Percentiles rank a stretch among this genome's conserved stretches.
Evolutionary conservation across 2,329 filamentous ascomycete species (phyloP).

Genomic region (Colletotrichum limetticola): DNA sequence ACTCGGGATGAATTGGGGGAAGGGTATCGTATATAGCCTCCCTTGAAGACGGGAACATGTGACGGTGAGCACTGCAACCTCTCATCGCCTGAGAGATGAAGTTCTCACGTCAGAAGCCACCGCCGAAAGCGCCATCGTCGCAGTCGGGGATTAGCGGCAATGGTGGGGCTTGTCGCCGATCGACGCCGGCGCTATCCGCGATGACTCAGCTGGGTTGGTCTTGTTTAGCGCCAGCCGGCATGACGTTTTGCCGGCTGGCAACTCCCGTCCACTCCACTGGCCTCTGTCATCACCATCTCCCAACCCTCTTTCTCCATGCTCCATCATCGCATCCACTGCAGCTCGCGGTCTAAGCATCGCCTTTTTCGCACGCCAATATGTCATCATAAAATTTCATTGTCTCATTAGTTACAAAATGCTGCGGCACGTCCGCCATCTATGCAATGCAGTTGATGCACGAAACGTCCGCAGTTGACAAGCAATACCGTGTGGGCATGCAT

Average conservation of each 20-base stretch:
- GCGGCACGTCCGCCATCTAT: too few relatives aligned
- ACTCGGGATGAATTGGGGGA: not conserved
- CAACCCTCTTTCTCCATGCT: not conserved
- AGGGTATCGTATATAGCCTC: not conserved
- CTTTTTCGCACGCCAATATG: too few relatives aligned
- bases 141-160: constrained; percentile 16
- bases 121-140: constrained; percentile 4
- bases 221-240: not conserved
- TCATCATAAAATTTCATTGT: too few relatives aligned
- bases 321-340: too few relatives aligned
- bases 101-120: constrained; percentile 26
- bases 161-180: constrained; percentile 8
- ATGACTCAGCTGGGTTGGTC: not conserved
- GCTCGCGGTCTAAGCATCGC: too few relatives aligned
- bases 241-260: not conserved
- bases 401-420: too few relatives aligned
- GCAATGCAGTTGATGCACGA: too few relatives aligned
- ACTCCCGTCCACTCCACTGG: too few relatives aligned
- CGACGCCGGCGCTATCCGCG: not conserved
- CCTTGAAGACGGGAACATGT: not conserved
- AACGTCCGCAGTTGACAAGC: too few relatives aligned
- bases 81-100: constrained; percentile 1
- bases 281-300: not conserved
- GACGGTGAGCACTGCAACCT: not conserved
- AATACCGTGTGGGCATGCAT: too few relatives aligned